A percentile compares a stretch with the other conserved stretches of the same genome.
phyloP scores from a whole-genome alignment of 805 yeast genomes.

The Ogataea nonfermentans region DNA sequence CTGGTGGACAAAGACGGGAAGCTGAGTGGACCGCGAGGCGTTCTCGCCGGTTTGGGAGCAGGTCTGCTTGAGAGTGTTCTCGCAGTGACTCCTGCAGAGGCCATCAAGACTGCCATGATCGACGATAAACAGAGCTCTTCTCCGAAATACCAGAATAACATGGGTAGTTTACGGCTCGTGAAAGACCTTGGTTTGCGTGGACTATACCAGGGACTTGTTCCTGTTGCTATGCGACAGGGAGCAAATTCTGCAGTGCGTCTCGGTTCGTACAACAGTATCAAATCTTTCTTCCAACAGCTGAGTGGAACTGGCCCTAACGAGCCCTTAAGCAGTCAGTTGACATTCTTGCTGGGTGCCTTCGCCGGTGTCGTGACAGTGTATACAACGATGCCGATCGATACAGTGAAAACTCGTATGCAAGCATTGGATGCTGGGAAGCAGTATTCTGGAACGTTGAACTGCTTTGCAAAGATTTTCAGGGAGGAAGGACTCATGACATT shows the following conservation, averaged over 20 bases:
- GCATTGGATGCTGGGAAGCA: conserved; percentile 71
- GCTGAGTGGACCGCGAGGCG: conserved; percentile 86
- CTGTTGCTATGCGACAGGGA: conserved; percentile 94
- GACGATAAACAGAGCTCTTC: conserved; percentile 80
- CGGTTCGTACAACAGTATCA: conserved; percentile 89
- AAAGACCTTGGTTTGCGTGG: conserved; percentile 81
- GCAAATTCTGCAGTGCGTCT: conserved; percentile 92
- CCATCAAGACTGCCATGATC: conserved; percentile 91
- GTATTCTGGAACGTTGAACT: conserved; percentile 75
- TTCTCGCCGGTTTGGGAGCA: conserved; percentile 96
- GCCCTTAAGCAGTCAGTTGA: conserved; percentile 74
- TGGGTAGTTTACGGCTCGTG: conserved; percentile 65
- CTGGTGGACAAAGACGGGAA: conserved; percentile 83
- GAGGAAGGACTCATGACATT: conserved; percentile 89
- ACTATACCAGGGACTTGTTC: conserved; percentile 83
- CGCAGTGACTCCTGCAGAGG: conserved; percentile 97
- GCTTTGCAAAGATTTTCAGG: conserved; percentile 74
- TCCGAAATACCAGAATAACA: conserved; percentile 74
- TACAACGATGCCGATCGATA: conserved; percentile 92
- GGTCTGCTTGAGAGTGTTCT: conserved; percentile 88
- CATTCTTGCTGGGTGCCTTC: conserved; percentile 86
- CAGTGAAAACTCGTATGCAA: conserved; percentile 97
- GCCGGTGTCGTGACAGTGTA: conserved; percentile 90
- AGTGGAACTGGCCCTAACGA: conserved; percentile 63
- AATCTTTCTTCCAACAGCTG: conserved; percentile 70